Evolutionary conservation across 2,329 filamentous ascomycete species (phyloP).

Genomic region (Aureobasidium sp.): DNA sequence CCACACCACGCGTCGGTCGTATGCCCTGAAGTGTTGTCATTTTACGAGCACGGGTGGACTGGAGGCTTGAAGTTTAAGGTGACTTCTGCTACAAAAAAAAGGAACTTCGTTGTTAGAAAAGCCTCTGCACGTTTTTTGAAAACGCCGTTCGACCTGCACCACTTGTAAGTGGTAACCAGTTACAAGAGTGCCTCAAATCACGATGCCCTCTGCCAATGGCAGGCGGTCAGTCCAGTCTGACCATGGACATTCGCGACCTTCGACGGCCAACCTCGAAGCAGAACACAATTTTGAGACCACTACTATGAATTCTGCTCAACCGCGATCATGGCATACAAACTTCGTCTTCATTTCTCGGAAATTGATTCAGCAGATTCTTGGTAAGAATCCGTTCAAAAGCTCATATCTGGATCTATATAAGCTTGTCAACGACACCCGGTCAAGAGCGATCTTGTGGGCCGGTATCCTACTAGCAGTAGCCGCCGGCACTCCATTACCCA

Average conservation of each 20-base stretch:
- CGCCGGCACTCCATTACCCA: slow-evolving; percentile 35
- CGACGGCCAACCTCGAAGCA: slow-evolving; percentile 11
- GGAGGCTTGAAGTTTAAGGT: slow-evolving; percentile 2
- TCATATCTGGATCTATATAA: slow-evolving; percentile 45
- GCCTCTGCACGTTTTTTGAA: neutral
- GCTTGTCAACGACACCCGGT: slow-evolving; percentile 36
- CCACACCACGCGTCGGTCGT: neutral
- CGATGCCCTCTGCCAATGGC: neutral
- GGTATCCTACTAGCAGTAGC: slow-evolving; percentile 33
- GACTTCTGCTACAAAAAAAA: neutral
- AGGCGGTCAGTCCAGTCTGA: slow-evolving; percentile 20
- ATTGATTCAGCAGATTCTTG: slow-evolving; percentile 34
- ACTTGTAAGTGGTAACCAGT: neutral
- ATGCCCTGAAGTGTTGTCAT: neutral
- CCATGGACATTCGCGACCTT: slow-evolving; percentile 24
- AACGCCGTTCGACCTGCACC: neutral
- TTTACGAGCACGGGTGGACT: neutral
- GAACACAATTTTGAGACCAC: slow-evolving; percentile 29
- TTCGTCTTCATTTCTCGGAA: slow-evolving; percentile 28
- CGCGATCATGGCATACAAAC: slow-evolving; percentile 27
- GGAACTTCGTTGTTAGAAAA: neutral
- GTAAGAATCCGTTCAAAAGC: slow-evolving; percentile 40
- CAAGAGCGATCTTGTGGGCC: slow-evolving; percentile 29
- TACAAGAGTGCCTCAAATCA: neutral
- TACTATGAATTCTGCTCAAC: slow-evolving; percentile 30